Percentiles rank a stretch among this genome's conserved stretches.
Evolutionary conservation across 225 moss, liverwort and hornwort species (phyloP).

Genomic region (Straminergon stramineum): DNA sequence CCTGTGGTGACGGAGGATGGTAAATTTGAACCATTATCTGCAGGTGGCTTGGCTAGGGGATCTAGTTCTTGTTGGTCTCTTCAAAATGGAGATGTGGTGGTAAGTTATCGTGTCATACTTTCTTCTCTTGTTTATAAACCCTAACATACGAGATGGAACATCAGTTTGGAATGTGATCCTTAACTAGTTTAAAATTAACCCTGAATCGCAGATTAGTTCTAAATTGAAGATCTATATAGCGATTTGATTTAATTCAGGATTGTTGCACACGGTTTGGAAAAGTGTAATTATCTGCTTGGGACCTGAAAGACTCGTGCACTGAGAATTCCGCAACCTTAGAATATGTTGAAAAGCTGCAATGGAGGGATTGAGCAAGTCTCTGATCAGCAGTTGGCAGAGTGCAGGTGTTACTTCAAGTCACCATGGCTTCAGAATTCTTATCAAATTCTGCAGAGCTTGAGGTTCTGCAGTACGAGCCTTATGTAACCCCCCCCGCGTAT

Average conservation of each 20-base stretch:
- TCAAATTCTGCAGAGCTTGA: slow-evolving; percentile 70
- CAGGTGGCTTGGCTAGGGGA: slow-evolving; percentile 84
- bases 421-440: slow-evolving; percentile 65
- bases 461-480: slow-evolving; percentile 90
- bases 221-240: background rate
- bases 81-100: slow-evolving; percentile 88
- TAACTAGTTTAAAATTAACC: background rate
- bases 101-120: slow-evolving; percentile 24
- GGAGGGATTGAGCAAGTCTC: slow-evolving; percentile 22
- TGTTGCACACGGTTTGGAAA: background rate
- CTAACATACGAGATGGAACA: background rate
- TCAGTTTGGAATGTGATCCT: background rate
- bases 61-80: slow-evolving; percentile 77
- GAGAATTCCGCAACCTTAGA: background rate
- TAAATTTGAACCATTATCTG: slow-evolving; percentile 65
- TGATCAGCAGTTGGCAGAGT: slow-evolving; percentile 81
- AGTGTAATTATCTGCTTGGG: background rate
- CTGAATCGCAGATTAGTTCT: background rate
- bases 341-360: background rate
- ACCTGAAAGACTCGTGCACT: background rate
- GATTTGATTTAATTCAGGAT: background rate
- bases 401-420: slow-evolving; percentile 95
- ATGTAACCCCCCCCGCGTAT: slow-evolving; percentile 42
- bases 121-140: background rate
- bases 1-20: slow-evolving; percentile 74